A percentile compares a stretch with the other conserved stretches of the same genome.
phyloP scores from a whole-genome alignment of 805 yeast species.

The Sugiyamaella americana region DNA sequence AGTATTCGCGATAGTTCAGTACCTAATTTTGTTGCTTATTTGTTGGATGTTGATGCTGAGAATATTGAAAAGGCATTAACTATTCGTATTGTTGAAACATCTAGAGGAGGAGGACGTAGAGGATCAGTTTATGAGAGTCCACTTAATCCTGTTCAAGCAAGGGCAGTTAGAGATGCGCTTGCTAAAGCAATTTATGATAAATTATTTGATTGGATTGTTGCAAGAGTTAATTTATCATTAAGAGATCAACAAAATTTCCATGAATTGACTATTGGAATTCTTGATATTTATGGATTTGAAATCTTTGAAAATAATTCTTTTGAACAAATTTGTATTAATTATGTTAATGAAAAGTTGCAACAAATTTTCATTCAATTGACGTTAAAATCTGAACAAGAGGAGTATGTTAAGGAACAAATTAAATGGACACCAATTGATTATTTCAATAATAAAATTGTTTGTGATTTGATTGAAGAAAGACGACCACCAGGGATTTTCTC shows the following conservation, averaged over 20 bases:
- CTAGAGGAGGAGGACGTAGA: conserved; percentile 84
- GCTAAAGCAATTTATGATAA: conserved; percentile 93
- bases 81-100: conserved; percentile 83
- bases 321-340: conserved; percentile 92
- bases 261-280: conserved; percentile 75
- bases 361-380: conserved; percentile 95
- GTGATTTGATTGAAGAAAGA: conserved; percentile 88
- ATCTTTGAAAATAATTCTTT: conserved; percentile 92
- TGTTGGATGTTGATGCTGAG: conserved; percentile 71
- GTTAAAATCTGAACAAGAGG: conserved; percentile 95
- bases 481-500: conserved; percentile 97
- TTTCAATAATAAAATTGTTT: conserved; percentile 92
- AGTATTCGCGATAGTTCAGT: conserved; percentile 78
- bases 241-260: conserved; percentile 42
- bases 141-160: conserved; percentile 81
- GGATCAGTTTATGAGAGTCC: conserved; percentile 96
- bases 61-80: conserved; percentile 60
- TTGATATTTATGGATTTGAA: conserved; percentile 95
- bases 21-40: conserved; percentile 90
- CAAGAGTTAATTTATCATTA: conserved; percentile 77
- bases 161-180: conserved; percentile 86
- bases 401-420: conserved; percentile 89
- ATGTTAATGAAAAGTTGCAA: conserved; percentile 91
- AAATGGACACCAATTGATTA: conserved; percentile 97
- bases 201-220: conserved; percentile 94